Base-by-base conservation (phyloP, 257 asterid genomes). In the Schizonepeta tenuifolia region DNA sequence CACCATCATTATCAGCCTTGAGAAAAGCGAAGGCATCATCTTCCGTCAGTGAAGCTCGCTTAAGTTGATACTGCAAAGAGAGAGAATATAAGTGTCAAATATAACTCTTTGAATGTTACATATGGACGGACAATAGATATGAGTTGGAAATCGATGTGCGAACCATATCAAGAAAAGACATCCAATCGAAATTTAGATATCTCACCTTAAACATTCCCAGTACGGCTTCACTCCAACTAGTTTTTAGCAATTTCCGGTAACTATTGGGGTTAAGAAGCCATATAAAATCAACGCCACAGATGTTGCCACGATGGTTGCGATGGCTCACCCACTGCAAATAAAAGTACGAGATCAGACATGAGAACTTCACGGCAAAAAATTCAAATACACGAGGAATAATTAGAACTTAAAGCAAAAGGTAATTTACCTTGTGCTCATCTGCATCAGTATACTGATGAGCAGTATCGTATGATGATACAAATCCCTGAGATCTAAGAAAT, bases 181-280 rank as follows among this genome's bases (percentile, higher is more conserved):
- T 11, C 38, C 11, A 43, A 28, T 26, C 9, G 3, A 55, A 18
- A 18, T 17, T 59, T 24, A 24, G 36, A 12, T 54, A 56, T 74
- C 83, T 51, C 75, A 95, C 99, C 99, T 86, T 95, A 74, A 95
- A 90, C 98, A 95, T 95, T 43, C 97, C 96, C 79, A 95, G 87
- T 24, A 95, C 90, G 1, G 98, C 99, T 61, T 92, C 90, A 31
- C 97, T 89, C 99, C 99, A 95, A 81, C 98, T 95, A 73, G 96
- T 83, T 85, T 86, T 87, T 40, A 95, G 91, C 82, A 92, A 75
- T 82, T 95, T 90, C 73, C 96, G 79, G 79, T 95, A 90, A 66
- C 90, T 79, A 40, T 90, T 88, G 31, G 99, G 99, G 72, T 95
- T 95, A 38, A 95, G 97, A 82, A 95, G 99, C 99, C 99, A 95